Evolutionary conservation across 2,329 filamentous ascomycete genomes (phyloP).

Genomic region (Penicillium sp.): DNA sequence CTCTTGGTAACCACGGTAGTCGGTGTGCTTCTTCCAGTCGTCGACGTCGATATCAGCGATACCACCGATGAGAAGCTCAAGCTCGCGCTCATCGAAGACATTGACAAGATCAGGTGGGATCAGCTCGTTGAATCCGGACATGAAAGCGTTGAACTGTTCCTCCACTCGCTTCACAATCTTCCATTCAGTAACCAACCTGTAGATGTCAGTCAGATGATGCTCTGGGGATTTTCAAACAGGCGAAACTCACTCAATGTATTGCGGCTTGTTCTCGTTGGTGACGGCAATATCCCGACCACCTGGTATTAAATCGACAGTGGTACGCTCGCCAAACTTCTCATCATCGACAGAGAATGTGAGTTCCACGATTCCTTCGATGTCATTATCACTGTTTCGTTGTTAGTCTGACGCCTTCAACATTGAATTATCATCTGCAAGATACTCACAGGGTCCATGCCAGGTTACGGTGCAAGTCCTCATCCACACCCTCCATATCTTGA

Average conservation of each 20-base stretch:
- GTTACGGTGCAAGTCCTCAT: constrained; percentile 95
- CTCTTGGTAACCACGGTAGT: constrained; percentile 98
- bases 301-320: constrained; percentile 90
- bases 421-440: too few relatives aligned
- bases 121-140: constrained; percentile 94
- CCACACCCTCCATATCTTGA: constrained; percentile 97
- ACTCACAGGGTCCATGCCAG: constrained; percentile 86
- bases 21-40: constrained; percentile 99
- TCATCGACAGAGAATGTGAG: constrained; percentile 97
- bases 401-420: constrained; percentile 14
- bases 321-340: constrained; percentile 92
- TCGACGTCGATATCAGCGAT: constrained; percentile 99
- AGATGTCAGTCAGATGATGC: background rate
- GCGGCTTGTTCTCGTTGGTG: constrained; percentile 97
- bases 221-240: too few relatives aligned
- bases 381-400: constrained; percentile 68
- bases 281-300: constrained; percentile 89
- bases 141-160: constrained; percentile 97
- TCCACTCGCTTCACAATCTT: constrained; percentile 98
- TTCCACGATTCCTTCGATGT: constrained; percentile 92
- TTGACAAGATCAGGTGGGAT: constrained; percentile 96
- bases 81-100: constrained; percentile 96
- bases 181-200: constrained; percentile 92
- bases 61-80: constrained; percentile 94
- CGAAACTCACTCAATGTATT: constrained; percentile 81